phyloP scores from a whole-genome alignment of 2,329 filamentous ascomycete genomes.

The Hymenoscyphus scutula region DNA sequence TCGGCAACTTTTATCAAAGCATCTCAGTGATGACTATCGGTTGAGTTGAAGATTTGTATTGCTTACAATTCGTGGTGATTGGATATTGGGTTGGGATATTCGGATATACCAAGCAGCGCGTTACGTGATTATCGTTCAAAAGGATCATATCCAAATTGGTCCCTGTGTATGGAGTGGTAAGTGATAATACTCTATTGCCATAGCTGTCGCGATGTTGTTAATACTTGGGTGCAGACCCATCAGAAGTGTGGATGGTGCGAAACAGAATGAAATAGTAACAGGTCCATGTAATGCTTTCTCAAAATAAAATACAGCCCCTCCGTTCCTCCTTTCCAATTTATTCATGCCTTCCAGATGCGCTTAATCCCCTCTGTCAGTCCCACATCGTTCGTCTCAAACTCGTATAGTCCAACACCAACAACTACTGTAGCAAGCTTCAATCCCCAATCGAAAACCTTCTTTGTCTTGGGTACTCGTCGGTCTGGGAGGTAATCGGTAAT shows the following conservation, averaged over 20 bases:
- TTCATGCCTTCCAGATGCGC: conserved; percentile 81
- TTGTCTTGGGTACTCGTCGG: conserved; percentile 64
- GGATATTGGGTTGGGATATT: too few relatives aligned
- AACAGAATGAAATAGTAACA: neutral
- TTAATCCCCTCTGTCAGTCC: conserved; percentile 87
- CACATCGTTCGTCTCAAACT: conserved; percentile 98
- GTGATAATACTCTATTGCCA: too few relatives aligned
- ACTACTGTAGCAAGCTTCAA: conserved; percentile 76
- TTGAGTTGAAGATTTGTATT: too few relatives aligned
- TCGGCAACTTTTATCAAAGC: too few relatives aligned
- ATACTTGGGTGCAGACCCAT: too few relatives aligned
- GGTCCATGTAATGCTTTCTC: conserved; percentile 7
- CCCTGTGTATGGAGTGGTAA: too few relatives aligned
- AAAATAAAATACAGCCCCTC: conserved; percentile 5
- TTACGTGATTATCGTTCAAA: too few relatives aligned
- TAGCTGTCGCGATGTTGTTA: too few relatives aligned
- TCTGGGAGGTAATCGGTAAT: conserved; percentile 89
- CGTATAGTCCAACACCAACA: conserved; percentile 87
- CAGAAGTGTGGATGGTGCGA: neutral
- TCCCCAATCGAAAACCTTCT: conserved; percentile 69
- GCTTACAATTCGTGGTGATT: too few relatives aligned
- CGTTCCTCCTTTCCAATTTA: neutral
- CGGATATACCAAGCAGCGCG: too few relatives aligned
- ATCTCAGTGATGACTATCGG: too few relatives aligned
- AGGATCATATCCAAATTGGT: too few relatives aligned